phyloP scores from a whole-genome alignment of 78 protist genomes.

The Dictyostelium purpureum region DNA sequence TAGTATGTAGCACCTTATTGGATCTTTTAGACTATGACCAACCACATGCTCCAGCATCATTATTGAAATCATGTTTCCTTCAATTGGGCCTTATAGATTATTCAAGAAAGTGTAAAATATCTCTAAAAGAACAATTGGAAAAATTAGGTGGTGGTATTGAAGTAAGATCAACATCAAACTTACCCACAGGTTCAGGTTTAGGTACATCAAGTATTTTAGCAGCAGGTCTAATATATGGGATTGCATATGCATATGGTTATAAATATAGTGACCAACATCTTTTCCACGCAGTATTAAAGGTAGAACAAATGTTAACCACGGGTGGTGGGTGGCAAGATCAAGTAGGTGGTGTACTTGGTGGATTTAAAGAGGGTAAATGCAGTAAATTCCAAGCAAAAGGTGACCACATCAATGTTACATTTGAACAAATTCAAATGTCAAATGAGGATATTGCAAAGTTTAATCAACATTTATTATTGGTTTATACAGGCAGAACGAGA shows the following conservation, averaged over 20 bases:
- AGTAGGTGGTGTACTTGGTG: slow-evolving; percentile 83
- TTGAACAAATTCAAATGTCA: not conserved
- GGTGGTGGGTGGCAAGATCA: slow-evolving; percentile 93
- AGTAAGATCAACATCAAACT: not conserved
- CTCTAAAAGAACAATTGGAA: slow-evolving; percentile 19
- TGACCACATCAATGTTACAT: not conserved
- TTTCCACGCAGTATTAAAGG: slow-evolving; percentile 65
- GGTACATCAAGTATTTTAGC: slow-evolving; percentile 78
- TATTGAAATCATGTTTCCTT: slow-evolving; percentile 58
- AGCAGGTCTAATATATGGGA: slow-evolving; percentile 40
- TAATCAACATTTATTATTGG: slow-evolving; percentile 27
- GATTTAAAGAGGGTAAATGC: slow-evolving; percentile 51
- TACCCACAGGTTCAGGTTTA: slow-evolving; percentile 85
- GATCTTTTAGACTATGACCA: slow-evolving; percentile 40
- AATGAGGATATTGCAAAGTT: not conserved
- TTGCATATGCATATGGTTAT: slow-evolving; percentile 59
- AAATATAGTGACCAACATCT: slow-evolving; percentile 9
- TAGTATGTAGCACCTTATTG: not conserved
- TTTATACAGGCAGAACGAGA: slow-evolving; percentile 84
- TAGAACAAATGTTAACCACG: slow-evolving; percentile 88
- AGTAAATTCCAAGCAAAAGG: not conserved
- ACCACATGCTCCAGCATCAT: slow-evolving; percentile 10
- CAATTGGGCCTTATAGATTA: slow-evolving; percentile 23
- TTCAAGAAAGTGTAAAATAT: not conserved
- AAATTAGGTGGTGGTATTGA: slow-evolving; percentile 83